A percentile compares a stretch with the other conserved stretches of the same genome.
These are phyloP conservation scores for Limonium bicolor DNA, from an alignment of 148 eudicot genomes.

Conservation along the genomic window DNA sequence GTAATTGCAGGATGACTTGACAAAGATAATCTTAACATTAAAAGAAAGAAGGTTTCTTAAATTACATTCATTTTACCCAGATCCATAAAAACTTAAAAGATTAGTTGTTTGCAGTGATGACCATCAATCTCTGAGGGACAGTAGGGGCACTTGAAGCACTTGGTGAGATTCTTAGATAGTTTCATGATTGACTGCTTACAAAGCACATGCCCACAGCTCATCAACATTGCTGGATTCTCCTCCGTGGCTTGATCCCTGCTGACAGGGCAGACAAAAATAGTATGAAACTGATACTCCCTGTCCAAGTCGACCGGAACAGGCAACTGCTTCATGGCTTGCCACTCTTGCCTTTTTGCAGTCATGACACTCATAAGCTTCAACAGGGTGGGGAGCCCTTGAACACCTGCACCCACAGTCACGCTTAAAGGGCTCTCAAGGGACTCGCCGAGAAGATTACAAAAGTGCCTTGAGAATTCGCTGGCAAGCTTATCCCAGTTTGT, in stretches of 20 bases:
- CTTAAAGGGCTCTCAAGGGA: slow-evolving; percentile 62
- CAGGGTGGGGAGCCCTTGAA: slow-evolving; percentile 76
- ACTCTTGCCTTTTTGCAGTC: slow-evolving; percentile 65
- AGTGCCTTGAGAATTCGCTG: slow-evolving; percentile 45
- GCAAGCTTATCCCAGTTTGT: slow-evolving; percentile 44
- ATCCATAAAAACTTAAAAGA: too few relatives aligned
- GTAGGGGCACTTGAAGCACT: slow-evolving; percentile 86
- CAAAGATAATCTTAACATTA: too few relatives aligned
- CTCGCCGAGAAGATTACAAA: slow-evolving; percentile 57
- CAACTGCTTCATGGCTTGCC: slow-evolving; percentile 77
- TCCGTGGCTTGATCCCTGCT: slow-evolving; percentile 80
- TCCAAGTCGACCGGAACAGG: slow-evolving; percentile 72
- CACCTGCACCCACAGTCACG: slow-evolving; percentile 63
- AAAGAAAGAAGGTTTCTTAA: too few relatives aligned
- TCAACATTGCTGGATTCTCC: slow-evolving; percentile 87
- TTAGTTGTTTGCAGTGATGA: slow-evolving; percentile 46
- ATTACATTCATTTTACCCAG: too few relatives aligned
- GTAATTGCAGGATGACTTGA: too few relatives aligned
- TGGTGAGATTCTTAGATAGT: slow-evolving; percentile 61
- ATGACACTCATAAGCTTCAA: slow-evolving; percentile 81
- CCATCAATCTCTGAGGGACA: slow-evolving; percentile 69
- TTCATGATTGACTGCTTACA: slow-evolving; percentile 80
- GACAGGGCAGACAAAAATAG: slow-evolving; percentile 79
- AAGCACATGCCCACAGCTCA: slow-evolving; percentile 75
- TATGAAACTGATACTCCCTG: slow-evolving; percentile 67